A percentile compares a stretch with the other conserved stretches of the same genome.
These are phyloP conservation scores for Penicillium vulpinum DNA, from an alignment of 2,329 filamentous ascomycete genomes.

Conservation along the genomic window DNA sequence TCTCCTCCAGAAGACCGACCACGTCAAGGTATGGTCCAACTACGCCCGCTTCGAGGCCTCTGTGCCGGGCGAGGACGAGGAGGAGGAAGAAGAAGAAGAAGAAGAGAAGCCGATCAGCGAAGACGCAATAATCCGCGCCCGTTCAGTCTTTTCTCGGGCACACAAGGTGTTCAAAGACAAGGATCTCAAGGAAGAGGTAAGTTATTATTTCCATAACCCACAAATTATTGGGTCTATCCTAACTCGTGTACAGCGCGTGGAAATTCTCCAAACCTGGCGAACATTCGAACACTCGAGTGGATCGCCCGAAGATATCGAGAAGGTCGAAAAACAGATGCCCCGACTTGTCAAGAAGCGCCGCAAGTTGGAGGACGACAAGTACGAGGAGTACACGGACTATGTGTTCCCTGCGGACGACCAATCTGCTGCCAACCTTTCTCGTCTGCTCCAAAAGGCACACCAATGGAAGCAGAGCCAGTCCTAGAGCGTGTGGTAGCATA, in stretches of 20 bases:
- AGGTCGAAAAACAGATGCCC: constrained; percentile 91
- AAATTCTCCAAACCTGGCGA: constrained; percentile 87
- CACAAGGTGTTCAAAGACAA: constrained; percentile 84
- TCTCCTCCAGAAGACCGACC: constrained; percentile 89
- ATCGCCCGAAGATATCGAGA: constrained; percentile 69
- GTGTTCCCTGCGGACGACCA: constrained; percentile 95
- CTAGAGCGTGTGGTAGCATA: constrained; percentile 4
- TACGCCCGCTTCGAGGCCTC: constrained; percentile 99
- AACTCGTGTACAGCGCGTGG: constrained; percentile 62
- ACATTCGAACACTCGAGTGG: constrained; percentile 89
- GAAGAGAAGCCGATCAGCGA: constrained; percentile 69
- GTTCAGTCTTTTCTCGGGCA: constrained; percentile 80
- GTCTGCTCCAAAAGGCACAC: constrained; percentile 80
- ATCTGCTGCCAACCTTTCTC: constrained; percentile 78
- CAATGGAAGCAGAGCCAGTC: constrained; percentile 74
- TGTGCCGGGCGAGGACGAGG: constrained; percentile 70
- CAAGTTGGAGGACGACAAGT: constrained; percentile 86
- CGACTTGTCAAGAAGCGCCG: constrained; percentile 88
- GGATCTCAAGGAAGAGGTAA: constrained; percentile 82
- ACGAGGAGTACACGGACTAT: constrained; percentile 96
- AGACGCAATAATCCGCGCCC: constrained; percentile 77
- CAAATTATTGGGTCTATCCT: constrained; percentile 24
- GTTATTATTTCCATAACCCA: constrained; percentile 15
- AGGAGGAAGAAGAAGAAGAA: constrained; percentile 58
- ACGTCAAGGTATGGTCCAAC: constrained; percentile 98